Conservation (phyloP, 139 green algal genomes). For the Volvox reticuliferus region DNA sequence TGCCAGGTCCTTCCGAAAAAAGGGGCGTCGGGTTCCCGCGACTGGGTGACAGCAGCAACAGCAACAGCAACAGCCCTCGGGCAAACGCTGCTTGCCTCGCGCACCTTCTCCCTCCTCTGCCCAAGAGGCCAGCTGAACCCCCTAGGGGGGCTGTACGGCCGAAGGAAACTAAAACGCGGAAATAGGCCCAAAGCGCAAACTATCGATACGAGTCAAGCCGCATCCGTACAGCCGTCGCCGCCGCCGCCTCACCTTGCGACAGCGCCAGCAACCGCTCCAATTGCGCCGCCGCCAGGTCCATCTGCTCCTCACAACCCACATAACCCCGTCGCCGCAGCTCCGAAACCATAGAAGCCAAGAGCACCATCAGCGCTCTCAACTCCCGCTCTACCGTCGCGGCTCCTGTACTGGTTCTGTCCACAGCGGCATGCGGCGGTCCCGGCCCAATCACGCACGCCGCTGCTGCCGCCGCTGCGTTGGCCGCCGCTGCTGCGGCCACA, state of each 20-base stretch:
- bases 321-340: constrained; percentile 34
- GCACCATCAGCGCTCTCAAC: neutral
- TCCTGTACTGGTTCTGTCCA: neutral
- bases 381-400: neutral
- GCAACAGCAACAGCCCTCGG: too few relatives aligned
- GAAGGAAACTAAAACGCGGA: too few relatives aligned
- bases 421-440: neutral
- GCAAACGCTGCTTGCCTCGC: too few relatives aligned
- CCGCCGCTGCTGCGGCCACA: neutral
- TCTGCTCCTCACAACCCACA: constrained; percentile 10
- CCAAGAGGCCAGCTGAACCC: too few relatives aligned
- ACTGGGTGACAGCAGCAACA: too few relatives aligned
- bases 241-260: neutral
- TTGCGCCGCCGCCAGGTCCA: neutral
- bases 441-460: neutral
- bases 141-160: too few relatives aligned
- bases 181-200: too few relatives aligned
- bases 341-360: neutral
- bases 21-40: too few relatives aligned
- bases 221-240: neutral
- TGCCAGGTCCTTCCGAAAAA: too few relatives aligned
- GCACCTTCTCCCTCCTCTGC: too few relatives aligned
- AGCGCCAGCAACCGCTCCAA: neutral
- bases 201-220: too few relatives aligned
- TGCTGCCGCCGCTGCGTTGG: neutral